Base-by-base conservation (phyloP, 371 early-diverging fungal species). In the Mitosporidium daphniae region DNA sequence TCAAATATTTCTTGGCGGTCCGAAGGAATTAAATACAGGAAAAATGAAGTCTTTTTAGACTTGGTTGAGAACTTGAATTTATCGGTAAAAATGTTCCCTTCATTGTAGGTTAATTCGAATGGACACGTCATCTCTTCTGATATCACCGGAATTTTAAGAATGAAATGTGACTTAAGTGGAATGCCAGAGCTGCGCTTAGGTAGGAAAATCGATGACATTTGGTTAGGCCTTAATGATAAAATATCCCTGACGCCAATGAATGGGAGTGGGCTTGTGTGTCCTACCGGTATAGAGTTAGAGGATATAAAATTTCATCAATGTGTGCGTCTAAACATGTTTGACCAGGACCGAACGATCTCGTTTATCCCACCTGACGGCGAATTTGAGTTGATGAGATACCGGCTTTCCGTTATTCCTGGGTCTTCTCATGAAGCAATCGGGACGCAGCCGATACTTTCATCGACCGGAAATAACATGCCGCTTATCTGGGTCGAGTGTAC, bases 231-330 rank as follows among this genome's bases (percentile, higher is more conserved):
- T 30, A 91, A 91, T 42, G 91, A 91, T 50, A 82, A 84, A 48
- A 71, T 82, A 16, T 59, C 84, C 60, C 80, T 91, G 46, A 86
- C 82, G 44, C 35, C 61, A 11, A 51, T 61, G 3, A 66, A 67
- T 37, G 66, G 78, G 28, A n/a, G n/a, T n/a, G n/a, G n/a, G n/a
- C n/a, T n/a, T n/a, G n/a, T n/a, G n/a, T n/a, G n/a, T n/a, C n/a
- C n/a, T n/a, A 84, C 82, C 40, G 70, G 86, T 2, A 68, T 91
- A 16, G 93, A 91, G 35, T 75, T 91, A 75, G 93, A 91, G 45
- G 93, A 91, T 42, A 74, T 82, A 37, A 78, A 82, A 36, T 91
- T 91, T 51, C 93, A 91, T 45, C 91, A 89, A 40, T 89, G 91
- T 42, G 91, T 89, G 16, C 61, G 80, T 5, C 47, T 89, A 30